These are phyloP conservation scores for Lichina pygmaea DNA, from an alignment of 495 filamentous ascomycete species.

Conservation along the genomic window DNA sequence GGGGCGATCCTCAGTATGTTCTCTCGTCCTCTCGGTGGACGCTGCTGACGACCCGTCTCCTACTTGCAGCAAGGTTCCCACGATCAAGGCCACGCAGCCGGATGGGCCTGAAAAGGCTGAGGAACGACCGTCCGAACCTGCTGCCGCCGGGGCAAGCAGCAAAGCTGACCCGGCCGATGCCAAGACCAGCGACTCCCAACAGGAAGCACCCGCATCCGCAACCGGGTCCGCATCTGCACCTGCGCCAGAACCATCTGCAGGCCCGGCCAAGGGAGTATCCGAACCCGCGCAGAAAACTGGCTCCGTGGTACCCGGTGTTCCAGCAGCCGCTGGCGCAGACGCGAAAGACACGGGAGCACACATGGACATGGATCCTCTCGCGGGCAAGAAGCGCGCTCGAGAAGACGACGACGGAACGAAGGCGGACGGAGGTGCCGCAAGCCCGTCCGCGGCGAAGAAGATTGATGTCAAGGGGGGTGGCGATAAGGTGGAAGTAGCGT, in stretches of 20 bases:
- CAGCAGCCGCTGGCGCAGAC: neutral
- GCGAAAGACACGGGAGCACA: neutral
- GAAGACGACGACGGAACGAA: constrained; percentile 4
- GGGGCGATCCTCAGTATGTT: constrained; percentile 2
- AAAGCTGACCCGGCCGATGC: no score
- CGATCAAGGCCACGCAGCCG: neutral
- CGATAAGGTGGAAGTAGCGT: neutral
- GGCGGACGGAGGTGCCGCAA: neutral
- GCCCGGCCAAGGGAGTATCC: neutral
- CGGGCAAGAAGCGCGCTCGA: constrained; percentile 7
- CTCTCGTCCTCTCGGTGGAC: neutral
- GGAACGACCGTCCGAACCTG: neutral
- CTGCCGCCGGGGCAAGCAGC: neutral
- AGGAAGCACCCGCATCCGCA: no score
- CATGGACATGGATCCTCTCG: neutral
- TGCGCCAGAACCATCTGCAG: neutral
- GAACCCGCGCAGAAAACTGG: neutral
- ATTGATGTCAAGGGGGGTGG: neutral
- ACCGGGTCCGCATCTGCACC: neutral
- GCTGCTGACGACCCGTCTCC: neutral
- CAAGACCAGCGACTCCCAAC: neutral
- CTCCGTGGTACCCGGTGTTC: neutral
- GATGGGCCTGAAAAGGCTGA: neutral
- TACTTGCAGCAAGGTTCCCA: constrained; percentile 1
- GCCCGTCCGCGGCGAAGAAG: constrained; percentile 2